Base-by-base conservation (phyloP, 2,329 filamentous ascomycete genomes). In the Paracamarosporium sp. region DNA sequence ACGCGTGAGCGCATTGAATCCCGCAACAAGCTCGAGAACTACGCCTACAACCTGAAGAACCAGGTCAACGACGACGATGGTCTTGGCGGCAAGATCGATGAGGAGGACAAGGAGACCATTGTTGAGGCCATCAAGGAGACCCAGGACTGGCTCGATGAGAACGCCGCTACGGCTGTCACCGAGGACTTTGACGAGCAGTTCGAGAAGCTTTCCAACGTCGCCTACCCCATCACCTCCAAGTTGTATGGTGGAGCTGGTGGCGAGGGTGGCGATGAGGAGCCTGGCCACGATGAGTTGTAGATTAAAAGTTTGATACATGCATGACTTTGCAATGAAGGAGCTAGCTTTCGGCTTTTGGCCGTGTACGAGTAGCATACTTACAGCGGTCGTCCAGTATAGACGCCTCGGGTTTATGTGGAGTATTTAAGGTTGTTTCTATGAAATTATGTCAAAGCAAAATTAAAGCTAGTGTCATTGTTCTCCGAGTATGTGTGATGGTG, bases 111-210 rank as follows among this genome's bases (percentile, higher is more conserved):
- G 91, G 93, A 98, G 82, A 89, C 92, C 72, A 88, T 99, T 71
- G 83, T 96, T 65, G 93, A 97, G 67, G 95, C 95, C 64, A 88
- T 99, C 83, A 98, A 98, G 90, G 95, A 99, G 85, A 85, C 92
- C 64, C 90, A 89, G 71, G 93, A 97, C 79, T 99, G 95, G 95
- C 89, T 99, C 59, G 93, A 97, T 71, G 92, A 96, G 87, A 96
- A 97, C 82, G 91, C 87, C 67, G 88, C 90, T 67, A 90, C 90
- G 51, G 95, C 95, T 64, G 87, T 85, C 68, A 85, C 92, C 59
- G 94, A 97, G 84, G 95, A 98, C 84, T 97, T 98, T 73, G 93
- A 97, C 81, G 95, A 99, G 88, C 94, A 98, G 86, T 97, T 96
- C 86, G 94, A 99, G 90, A 97, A 97, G 87, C 87, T 99, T 69